Evolutionary conservation across 1,284 basidiomycete species (phyloP), one percentile per base, ranked within the genome.

Genomic region (Spongispora temasekensis): DNA sequence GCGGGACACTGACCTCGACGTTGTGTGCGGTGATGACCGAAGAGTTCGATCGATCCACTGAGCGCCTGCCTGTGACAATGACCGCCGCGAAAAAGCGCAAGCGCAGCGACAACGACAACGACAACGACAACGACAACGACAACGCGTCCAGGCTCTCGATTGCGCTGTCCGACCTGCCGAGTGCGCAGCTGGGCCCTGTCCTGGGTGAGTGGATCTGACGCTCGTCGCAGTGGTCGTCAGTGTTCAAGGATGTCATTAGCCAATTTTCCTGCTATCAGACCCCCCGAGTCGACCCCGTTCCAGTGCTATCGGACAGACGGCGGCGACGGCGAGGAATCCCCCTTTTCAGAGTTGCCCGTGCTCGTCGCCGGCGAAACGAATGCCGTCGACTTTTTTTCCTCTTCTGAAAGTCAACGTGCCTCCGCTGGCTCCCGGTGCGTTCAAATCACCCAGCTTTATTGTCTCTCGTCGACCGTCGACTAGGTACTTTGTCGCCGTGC

Each of bases 361-460:
- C 71, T 91, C 50, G 79, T 93, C 27, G 88, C 88, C 4, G 91
- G 89, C 51, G 88, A 90, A 72, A 88, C 88, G 15, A 85, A 88
- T 68, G 83, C 83, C 35, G 78, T 89, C 58, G 85, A 89, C 64
- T 86, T 83, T 74, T 81, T 78, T 68, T 82, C 83, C 31, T 79
- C 80, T 55, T 69, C 78, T 37, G 79, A 83, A 64, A 68, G 71
- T 27, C 76, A 71, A 64, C 78, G 74, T 48, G 81, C 77, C 12
- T 81, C 83, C 46, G 74, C 80, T 59, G 91, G 87, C 21, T 89
- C 86, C 75, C 84, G 80, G 89, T 89, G 65, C 65, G 83, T 75
- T 32, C 46, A 71, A 64, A 61, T 64, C 65, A 54, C 56, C 55
- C 56, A 53, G 61, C 61, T 59, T 34, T 32, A n/a, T 58, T 31